A percentile compares a stretch with the other conserved stretches of the same genome.
Conservation (phyloP, 805 yeast species). For the Lipomyces chichibuensis region DNA sequence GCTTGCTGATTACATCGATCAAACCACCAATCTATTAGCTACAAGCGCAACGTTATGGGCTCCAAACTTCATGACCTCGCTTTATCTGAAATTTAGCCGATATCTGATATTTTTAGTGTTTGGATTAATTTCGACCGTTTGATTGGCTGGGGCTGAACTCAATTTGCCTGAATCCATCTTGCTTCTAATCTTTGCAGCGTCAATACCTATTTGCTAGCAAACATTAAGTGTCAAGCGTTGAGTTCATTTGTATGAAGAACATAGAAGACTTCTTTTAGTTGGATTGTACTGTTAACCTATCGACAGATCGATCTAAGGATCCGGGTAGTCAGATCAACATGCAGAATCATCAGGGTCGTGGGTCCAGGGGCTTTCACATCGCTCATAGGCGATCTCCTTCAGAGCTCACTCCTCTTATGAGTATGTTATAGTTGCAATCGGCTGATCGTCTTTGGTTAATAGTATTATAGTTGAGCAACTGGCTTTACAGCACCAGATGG, state of each 20-base stretch:
- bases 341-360: slow-evolving; percentile 41
- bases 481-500: slow-evolving; percentile 86
- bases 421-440: slow-evolving; percentile 47
- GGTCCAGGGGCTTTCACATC: slow-evolving; percentile 70
- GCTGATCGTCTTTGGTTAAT: not conserved
- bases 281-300: not conserved
- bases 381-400: slow-evolving; percentile 98
- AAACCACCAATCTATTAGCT: not conserved
- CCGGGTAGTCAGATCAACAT: slow-evolving; percentile 1
- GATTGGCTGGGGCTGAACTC: not conserved
- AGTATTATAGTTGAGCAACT: slow-evolving; percentile 58
- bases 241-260: not conserved
- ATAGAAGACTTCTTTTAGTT: not conserved
- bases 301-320: not conserved
- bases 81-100: not conserved
- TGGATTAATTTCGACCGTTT: not conserved
- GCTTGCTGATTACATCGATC: too few species aligned
- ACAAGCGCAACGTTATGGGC: not conserved
- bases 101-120: not conserved
- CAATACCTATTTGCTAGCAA: not conserved
- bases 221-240: not conserved
- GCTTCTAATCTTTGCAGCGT: slow-evolving; percentile 15
- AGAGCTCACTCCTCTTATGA: slow-evolving; percentile 89
- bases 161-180: not conserved
- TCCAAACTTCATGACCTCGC: not conserved